Conservation (phyloP, 164 flowering plant species). For the Kingdonia uniflora region DNA sequence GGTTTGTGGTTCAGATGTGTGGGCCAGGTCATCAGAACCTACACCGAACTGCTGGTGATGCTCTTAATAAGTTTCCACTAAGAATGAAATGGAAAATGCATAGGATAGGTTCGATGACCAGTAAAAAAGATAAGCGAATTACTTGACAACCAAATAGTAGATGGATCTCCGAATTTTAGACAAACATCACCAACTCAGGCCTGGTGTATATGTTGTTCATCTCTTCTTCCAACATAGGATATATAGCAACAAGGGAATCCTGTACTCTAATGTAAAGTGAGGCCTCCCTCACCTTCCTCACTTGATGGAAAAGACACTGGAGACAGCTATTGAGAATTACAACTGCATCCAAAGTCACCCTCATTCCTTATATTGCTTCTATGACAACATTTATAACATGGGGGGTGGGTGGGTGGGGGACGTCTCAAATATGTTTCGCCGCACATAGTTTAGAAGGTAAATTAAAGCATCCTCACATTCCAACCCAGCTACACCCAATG, state of each 20-base stretch:
- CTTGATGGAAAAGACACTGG: conserved; percentile 88
- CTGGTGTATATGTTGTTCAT: conserved; percentile 53
- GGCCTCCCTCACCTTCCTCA: conserved; percentile 90
- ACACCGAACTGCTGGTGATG: too few species aligned
- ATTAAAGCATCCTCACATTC: conserved; percentile 91
- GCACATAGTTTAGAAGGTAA: conserved; percentile 73
- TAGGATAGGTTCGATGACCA: too few species aligned
- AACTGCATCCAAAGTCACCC: conserved; percentile 90
- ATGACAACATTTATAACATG: conserved; percentile 93
- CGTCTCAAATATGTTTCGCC: conserved; percentile 97
- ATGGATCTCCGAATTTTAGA: conserved; percentile 26
- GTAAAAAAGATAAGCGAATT: too few species aligned
- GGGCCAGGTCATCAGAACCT: too few species aligned
- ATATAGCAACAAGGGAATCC: conserved; percentile 84
- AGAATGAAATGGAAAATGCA: too few species aligned
- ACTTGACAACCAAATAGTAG: too few species aligned
- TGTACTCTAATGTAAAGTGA: conserved; percentile 90
- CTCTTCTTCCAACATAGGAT: conserved; percentile 74
- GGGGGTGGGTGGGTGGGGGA: too few species aligned
- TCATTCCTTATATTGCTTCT: conserved; percentile 98
- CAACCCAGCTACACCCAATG: conserved; percentile 87
- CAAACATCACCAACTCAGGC: conserved; percentile 77
- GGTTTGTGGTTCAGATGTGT: too few species aligned
- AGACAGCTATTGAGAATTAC: conserved; percentile 78
- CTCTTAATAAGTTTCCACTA: too few species aligned